These are phyloP conservation scores for Solanum hybrid DNA, from an alignment of 305 asterid species.

Conservation along the genomic window DNA sequence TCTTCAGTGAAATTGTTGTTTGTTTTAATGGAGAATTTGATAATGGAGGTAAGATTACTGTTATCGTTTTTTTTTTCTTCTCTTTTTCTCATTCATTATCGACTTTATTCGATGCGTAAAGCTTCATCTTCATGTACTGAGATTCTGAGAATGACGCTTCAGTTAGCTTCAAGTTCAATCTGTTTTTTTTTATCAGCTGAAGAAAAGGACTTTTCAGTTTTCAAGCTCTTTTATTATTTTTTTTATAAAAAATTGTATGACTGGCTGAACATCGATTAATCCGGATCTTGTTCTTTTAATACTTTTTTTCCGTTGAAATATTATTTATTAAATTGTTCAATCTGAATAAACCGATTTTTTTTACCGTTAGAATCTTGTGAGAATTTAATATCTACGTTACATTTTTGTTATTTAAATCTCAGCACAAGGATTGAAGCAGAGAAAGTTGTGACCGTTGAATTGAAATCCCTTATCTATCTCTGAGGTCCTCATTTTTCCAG, in stretches of 20 bases:
- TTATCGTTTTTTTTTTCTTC: not conserved
- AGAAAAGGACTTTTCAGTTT: not conserved
- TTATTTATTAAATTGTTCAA: slow-evolving; percentile 5
- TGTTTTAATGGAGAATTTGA: not conserved
- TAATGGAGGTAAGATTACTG: slow-evolving; percentile 4
- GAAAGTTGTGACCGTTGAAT: not conserved
- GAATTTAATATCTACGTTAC: not conserved
- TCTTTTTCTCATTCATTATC: not conserved
- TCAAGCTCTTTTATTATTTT: not conserved
- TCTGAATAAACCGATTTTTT: not conserved
- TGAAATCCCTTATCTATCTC: not conserved
- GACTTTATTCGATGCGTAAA: slow-evolving; percentile 23
- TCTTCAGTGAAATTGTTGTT: not conserved
- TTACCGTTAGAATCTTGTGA: slow-evolving; percentile 4
- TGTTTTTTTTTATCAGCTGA: not conserved
- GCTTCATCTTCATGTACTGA: slow-evolving; percentile 10
- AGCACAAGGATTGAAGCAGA: not conserved
- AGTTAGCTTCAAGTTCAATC: not conserved
- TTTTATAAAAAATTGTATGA: not conserved
- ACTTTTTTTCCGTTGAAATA: not conserved
- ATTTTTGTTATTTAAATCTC: not conserved
- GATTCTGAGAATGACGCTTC: not conserved
- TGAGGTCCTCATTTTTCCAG: not conserved
- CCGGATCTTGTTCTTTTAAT: not conserved
- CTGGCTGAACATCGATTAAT: not conserved